Conservation (phyloP, 768 basidiomycete genomes). For the Boletus rubropictus region DNA sequence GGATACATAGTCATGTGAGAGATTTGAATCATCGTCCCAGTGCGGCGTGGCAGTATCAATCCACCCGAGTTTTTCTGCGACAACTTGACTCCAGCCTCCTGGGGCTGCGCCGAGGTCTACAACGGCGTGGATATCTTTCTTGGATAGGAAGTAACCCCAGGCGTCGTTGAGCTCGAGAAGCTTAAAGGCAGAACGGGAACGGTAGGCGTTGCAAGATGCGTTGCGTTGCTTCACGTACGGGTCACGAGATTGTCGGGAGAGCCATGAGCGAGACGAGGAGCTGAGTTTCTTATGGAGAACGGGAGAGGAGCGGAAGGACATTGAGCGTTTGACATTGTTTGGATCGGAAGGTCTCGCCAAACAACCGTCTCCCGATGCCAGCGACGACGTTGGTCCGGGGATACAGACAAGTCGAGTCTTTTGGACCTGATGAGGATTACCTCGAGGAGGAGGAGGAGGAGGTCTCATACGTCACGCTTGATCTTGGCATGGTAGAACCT, state of each 20-base stretch:
- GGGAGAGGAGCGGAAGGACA: slow-evolving; percentile 35
- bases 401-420: slow-evolving; percentile 59
- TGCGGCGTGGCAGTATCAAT: slow-evolving; percentile 8
- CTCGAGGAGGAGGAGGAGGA: slow-evolving; percentile 48
- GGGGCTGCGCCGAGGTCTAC: slow-evolving; percentile 91
- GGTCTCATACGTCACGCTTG: slow-evolving; percentile 65
- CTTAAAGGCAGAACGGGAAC: slow-evolving; percentile 90
- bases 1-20: not conserved
- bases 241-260: slow-evolving; percentile 63
- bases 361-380: slow-evolving; percentile 18
- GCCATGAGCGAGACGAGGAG: slow-evolving; percentile 54
- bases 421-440: slow-evolving; percentile 65
- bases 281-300: slow-evolving; percentile 27
- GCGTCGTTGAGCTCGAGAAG: slow-evolving; percentile 70
- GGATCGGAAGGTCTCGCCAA: slow-evolving; percentile 23
- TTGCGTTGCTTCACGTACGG: slow-evolving; percentile 62
- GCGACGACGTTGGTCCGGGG: slow-evolving; percentile 43
- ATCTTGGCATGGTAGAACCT: slow-evolving; percentile 66
- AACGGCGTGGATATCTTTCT: slow-evolving; percentile 52
- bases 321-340: slow-evolving; percentile 21
- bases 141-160: slow-evolving; percentile 47
- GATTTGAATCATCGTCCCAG: not conserved
- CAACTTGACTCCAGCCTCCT: slow-evolving; percentile 92
- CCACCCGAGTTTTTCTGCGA: slow-evolving; percentile 58
- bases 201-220: slow-evolving; percentile 45